Conservation (phyloP, 2,329 filamentous ascomycete species). For the Apiospora arundinis region DNA sequence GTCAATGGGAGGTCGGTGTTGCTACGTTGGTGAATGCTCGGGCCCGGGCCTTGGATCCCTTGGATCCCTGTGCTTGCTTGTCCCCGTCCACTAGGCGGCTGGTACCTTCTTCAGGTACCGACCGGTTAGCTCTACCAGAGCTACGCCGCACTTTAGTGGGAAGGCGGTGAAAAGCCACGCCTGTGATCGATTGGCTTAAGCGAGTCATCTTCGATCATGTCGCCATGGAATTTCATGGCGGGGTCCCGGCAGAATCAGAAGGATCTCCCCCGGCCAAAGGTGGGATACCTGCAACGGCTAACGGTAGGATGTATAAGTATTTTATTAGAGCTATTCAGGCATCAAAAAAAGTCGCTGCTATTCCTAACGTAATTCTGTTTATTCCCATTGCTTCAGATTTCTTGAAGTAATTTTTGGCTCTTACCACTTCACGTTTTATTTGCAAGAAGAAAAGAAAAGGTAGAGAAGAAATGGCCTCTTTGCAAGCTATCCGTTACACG, state of each 20-base stretch:
- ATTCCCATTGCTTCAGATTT: background rate
- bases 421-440: too few species aligned
- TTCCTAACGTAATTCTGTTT: background rate
- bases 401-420: background rate
- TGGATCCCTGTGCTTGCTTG: background rate
- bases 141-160: background rate
- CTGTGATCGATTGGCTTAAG: slow-evolving; percentile 5
- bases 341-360: background rate
- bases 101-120: slow-evolving; percentile 5
- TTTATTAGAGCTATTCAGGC: background rate
- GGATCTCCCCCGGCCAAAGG: slow-evolving; percentile 16
- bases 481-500: slow-evolving; percentile 80
- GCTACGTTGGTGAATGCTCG: background rate
- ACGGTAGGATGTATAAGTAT: background rate
- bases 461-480: slow-evolving; percentile 54
- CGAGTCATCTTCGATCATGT: slow-evolving; percentile 14
- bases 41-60: slow-evolving; percentile 5
- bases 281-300: background rate
- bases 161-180: slow-evolving; percentile 8
- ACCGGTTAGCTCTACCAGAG: background rate
- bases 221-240: slow-evolving; percentile 19
- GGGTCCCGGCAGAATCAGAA: slow-evolving; percentile 25
- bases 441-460: background rate
- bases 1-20: slow-evolving; percentile 12
- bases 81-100: background rate